These are phyloP conservation scores for Aureobasidium pullulans DNA, from an alignment of 2,329 filamentous ascomycete species.

Conservation along the genomic window DNA sequence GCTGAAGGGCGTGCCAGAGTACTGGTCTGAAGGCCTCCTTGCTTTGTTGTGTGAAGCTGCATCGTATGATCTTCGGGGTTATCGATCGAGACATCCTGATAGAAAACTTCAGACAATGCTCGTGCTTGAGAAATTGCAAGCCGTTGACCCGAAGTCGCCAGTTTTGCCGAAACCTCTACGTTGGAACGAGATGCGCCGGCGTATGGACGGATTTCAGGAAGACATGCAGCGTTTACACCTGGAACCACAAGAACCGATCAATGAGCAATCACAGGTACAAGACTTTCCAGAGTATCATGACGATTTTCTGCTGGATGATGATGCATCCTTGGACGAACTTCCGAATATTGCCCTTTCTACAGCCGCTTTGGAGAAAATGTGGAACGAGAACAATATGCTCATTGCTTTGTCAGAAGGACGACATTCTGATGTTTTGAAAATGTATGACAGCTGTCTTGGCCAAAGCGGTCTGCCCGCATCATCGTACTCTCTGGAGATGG, in stretches of 20 bases:
- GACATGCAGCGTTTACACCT: not conserved
- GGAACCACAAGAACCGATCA: too few species aligned
- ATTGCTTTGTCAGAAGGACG: conserved; percentile 19
- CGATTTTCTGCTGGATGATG: not conserved
- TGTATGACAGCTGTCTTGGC: conserved; percentile 21
- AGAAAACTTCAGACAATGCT: not conserved
- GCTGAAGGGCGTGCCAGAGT: conserved; percentile 14
- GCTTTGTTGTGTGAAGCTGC: conserved; percentile 21
- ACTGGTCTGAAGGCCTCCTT: conserved; percentile 17
- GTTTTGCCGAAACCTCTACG: not conserved
- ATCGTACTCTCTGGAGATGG: conserved; percentile 22
- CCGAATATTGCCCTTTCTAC: not conserved
- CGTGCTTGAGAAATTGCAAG: not conserved
- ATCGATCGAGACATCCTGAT: not conserved
- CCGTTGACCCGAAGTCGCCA: not conserved
- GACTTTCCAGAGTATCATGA: not conserved
- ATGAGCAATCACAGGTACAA: not conserved
- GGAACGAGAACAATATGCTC: conserved; percentile 21
- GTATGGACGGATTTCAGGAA: not conserved
- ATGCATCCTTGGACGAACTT: not conserved
- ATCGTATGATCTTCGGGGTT: conserved; percentile 23
- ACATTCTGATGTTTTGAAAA: conserved; percentile 19
- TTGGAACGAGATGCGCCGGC: not conserved
- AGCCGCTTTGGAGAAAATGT: not conserved
- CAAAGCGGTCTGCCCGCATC: conserved; percentile 22